phyloP scores from a whole-genome alignment of 2,329 filamentous ascomycete genomes.

The Diplocarpon mali region DNA sequence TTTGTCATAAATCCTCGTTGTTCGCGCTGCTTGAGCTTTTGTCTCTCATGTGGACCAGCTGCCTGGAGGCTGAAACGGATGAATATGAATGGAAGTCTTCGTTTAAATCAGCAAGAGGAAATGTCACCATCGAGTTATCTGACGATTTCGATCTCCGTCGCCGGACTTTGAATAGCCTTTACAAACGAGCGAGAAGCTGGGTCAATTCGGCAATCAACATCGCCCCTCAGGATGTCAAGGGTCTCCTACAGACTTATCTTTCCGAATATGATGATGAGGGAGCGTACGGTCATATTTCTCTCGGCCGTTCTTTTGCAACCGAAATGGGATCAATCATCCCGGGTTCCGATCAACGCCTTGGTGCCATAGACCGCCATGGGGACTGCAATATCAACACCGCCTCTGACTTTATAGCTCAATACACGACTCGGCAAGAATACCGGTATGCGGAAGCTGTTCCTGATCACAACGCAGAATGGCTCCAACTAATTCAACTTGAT shows the following conservation, averaged over 20 bases:
- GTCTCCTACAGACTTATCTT: conserved; percentile 87
- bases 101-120: conserved; percentile 66
- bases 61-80: conserved; percentile 87
- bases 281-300: conserved; percentile 79
- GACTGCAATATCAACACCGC: conserved; percentile 75
- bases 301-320: conserved; percentile 87
- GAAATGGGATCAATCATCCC: conserved; percentile 87
- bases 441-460: conserved; percentile 70
- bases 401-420: conserved; percentile 93
- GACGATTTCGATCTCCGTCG: conserved; percentile 81
- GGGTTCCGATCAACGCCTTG: conserved; percentile 72
- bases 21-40: conserved; percentile 89
- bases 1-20: conserved; percentile 82
- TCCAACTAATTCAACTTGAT: conserved; percentile 47
- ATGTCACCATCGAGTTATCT: conserved; percentile 79
- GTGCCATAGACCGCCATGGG: conserved; percentile 66
- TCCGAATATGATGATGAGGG: conserved; percentile 91
- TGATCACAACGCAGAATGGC: conserved; percentile 55
- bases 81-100: conserved; percentile 79
- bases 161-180: conserved; percentile 65
- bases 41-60: conserved; percentile 90
- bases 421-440: conserved; percentile 94
- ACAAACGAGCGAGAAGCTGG: conserved; percentile 70
- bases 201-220: conserved; percentile 69
- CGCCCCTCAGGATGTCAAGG: conserved; percentile 88